Conservation (phyloP, 2,329 filamentous ascomycete species). For the Cylindrodendrum hubeiense region DNA sequence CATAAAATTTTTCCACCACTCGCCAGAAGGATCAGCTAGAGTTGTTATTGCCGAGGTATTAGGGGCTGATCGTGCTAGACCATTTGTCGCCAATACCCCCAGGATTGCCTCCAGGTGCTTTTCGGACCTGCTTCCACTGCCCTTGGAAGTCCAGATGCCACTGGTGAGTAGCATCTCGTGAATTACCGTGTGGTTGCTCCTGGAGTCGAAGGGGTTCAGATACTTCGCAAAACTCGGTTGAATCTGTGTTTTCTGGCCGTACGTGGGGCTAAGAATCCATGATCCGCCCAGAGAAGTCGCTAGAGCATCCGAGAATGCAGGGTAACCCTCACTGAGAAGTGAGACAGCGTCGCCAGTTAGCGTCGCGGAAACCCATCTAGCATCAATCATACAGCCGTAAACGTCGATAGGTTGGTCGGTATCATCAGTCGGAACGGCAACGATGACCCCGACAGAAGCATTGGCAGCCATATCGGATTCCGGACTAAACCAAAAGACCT, state of each 20-base stretch:
- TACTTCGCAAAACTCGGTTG: constrained; percentile 32
- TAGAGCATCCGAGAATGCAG: constrained; percentile 28
- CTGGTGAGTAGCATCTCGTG: constrained; percentile 37
- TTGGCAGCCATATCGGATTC: constrained; percentile 24
- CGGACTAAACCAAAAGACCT: constrained; percentile 36
- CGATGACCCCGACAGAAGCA: constrained; percentile 24
- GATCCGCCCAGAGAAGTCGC: constrained; percentile 30
- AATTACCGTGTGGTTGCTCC: constrained; percentile 23
- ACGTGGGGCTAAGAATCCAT: constrained; percentile 28
- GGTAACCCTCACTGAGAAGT: constrained; percentile 29
- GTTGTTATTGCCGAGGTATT: constrained; percentile 20
- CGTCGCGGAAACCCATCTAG: constrained; percentile 29
- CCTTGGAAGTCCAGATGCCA: constrained; percentile 26
- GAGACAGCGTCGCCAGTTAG: constrained; percentile 33
- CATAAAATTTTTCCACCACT: constrained; percentile 40
- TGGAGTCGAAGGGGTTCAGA: constrained; percentile 24
- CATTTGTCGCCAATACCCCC: constrained; percentile 27
- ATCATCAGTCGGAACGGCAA: constrained; percentile 24
- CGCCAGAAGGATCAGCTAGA: constrained; percentile 17
- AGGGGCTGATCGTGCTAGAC: constrained; percentile 26
- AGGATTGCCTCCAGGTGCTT: constrained; percentile 33
- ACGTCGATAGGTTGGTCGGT: constrained; percentile 23
- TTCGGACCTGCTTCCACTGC: constrained; percentile 22
- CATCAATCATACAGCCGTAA: constrained; percentile 38
- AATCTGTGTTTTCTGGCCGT: constrained; percentile 31